These are phyloP conservation scores for Funneliformis mosseae DNA, from an alignment of 192 early-diverging fungal species.

Conservation along the genomic window DNA sequence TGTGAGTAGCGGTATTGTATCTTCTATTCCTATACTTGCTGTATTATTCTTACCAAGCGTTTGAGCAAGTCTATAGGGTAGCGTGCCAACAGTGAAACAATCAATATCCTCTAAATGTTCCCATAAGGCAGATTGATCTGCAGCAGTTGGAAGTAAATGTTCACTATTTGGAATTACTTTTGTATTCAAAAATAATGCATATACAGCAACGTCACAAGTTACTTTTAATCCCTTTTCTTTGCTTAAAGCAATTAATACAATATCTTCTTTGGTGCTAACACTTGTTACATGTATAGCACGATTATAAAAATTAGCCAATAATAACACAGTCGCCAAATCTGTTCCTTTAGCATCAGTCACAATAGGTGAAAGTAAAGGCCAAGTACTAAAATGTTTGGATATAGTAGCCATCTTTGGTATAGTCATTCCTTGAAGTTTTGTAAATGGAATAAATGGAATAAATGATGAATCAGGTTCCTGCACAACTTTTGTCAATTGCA, in stretches of 20 bases:
- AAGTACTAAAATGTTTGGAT: conserved; percentile 74
- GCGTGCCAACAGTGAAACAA: conserved; percentile 84
- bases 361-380: conserved; percentile 75
- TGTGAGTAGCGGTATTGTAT: conserved; percentile 76
- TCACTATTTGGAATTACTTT: conserved; percentile 46
- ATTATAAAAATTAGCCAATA: conserved; percentile 81
- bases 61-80: conserved; percentile 64
- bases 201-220: conserved; percentile 93
- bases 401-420: conserved; percentile 64
- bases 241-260: conserved; percentile 81
- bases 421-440: conserved; percentile 45
- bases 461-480: conserved; percentile 59
- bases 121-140: conserved; percentile 82
- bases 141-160: conserved; percentile 49
- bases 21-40: conserved; percentile 60
- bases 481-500: conserved; percentile 43
- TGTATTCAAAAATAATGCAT: conserved; percentile 76
- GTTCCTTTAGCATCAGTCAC: conserved; percentile 84
- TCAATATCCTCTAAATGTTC: conserved; percentile 79
- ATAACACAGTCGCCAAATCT: conserved; percentile 85
- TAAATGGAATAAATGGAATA: conserved; percentile 67
- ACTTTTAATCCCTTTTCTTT: conserved; percentile 85
- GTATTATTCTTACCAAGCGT: conserved; percentile 50
- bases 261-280: conserved; percentile 76
- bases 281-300: conserved; percentile 89